Conservation (phyloP, 768 basidiomycete species). For the Holtermanniella nyarrowii region DNA sequence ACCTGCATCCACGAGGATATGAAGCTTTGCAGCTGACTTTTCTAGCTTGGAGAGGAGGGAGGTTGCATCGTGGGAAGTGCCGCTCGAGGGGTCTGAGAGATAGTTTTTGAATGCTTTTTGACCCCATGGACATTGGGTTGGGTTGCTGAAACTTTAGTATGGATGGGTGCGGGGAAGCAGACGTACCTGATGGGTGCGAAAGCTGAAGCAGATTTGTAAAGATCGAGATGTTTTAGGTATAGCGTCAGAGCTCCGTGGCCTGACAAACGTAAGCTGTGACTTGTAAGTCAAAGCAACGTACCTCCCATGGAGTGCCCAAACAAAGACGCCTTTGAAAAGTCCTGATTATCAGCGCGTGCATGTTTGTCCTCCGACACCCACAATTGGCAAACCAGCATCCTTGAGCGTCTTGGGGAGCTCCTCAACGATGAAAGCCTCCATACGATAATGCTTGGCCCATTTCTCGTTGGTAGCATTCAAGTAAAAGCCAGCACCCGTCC, state of each 20-base stretch:
- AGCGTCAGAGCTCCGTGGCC: conserved; percentile 89
- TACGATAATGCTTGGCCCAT: conserved; percentile 56
- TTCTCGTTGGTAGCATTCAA: conserved; percentile 66
- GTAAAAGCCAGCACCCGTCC: conserved; percentile 93
- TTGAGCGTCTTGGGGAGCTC: conserved; percentile 76
- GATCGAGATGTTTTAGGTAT: conserved; percentile 64
- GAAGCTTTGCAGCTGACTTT: conserved; percentile 48
- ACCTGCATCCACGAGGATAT: conserved; percentile 73
- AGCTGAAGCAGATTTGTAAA: conserved; percentile 75
- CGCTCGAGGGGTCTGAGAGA: conserved; percentile 70
- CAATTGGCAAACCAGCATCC: conserved; percentile 64
- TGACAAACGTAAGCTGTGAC: conserved; percentile 4
- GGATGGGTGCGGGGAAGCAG: not conserved
- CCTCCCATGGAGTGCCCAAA: conserved; percentile 86
- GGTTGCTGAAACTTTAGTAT: conserved; percentile 65
- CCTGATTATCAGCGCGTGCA: conserved; percentile 45
- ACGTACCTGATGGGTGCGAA: conserved; percentile 47
- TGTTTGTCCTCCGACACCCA: conserved; percentile 42
- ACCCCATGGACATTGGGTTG: conserved; percentile 80
- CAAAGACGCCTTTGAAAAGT: conserved; percentile 71
- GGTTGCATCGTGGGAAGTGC: conserved; percentile 68
- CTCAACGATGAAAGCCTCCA: conserved; percentile 71
- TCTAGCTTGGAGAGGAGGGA: conserved; percentile 58
- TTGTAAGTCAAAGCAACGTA: too few relatives aligned
- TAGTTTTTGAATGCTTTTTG: conserved; percentile 83